Evolutionary conservation across 2,329 filamentous ascomycete genomes (phyloP).

Genomic region (Plectosphaerella sp.): DNA sequence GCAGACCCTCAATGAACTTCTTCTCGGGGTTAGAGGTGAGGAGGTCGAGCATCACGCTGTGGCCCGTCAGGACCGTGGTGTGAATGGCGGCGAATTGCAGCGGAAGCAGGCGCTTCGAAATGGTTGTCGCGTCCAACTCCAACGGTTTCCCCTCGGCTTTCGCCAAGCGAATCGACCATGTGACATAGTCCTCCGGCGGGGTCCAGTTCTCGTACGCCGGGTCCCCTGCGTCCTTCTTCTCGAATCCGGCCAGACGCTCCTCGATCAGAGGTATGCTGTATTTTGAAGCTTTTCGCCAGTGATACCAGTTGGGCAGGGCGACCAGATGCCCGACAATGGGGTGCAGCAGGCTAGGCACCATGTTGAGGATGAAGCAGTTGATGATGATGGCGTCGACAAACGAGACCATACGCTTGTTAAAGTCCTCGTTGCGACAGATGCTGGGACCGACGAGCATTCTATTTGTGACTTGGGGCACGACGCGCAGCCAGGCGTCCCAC

Average conservation of each 20-base stretch:
- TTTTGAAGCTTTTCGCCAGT: conserved; percentile 38
- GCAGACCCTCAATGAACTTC: conserved; percentile 30
- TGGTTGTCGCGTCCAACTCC: conserved; percentile 41
- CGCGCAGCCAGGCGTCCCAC: conserved; percentile 37
- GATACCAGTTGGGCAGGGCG: conserved; percentile 38
- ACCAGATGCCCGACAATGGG: conserved; percentile 43
- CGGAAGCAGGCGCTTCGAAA: conserved; percentile 48
- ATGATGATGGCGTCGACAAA: conserved; percentile 47
- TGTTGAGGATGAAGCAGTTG: conserved; percentile 37
- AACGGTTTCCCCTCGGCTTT: conserved; percentile 31
- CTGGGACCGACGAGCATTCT: conserved; percentile 33
- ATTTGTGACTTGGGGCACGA: conserved; percentile 39
- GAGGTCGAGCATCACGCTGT: conserved; percentile 42
- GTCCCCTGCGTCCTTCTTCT: conserved; percentile 32
- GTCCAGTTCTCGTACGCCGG: conserved; percentile 32
- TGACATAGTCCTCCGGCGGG: conserved; percentile 52
- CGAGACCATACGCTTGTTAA: conserved; percentile 39
- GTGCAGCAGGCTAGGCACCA: conserved; percentile 42
- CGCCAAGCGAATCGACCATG: conserved; percentile 51
- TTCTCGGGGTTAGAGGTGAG: conserved; percentile 30
- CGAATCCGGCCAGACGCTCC: conserved; percentile 41
- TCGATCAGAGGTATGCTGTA: conserved; percentile 42
- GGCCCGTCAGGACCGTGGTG: conserved; percentile 49
- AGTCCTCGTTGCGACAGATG: conserved; percentile 35
- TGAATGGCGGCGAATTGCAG: conserved; percentile 57